Base-by-base conservation (phyloP, 208 protist genomes). In the Herpetomonas samuelpessoai region DNA sequence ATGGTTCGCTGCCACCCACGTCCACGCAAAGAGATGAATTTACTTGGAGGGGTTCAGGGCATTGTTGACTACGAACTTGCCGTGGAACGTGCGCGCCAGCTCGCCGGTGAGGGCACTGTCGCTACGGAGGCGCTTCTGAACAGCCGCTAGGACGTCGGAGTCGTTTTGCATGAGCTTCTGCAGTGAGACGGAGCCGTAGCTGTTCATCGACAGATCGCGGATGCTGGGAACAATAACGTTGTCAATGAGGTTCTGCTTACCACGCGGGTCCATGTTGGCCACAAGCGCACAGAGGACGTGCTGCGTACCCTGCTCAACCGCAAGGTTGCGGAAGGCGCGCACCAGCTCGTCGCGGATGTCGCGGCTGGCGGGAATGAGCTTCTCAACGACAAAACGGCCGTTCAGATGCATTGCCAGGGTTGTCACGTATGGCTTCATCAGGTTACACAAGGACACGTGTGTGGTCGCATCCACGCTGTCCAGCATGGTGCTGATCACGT, bases 11-110 rank as follows among this genome's bases (percentile, higher is more conserved):
- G n/a, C n/a, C n/a, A n/a, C n/a, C n/a, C n/a, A n/a, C n/a, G n/a
- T n/a, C n/a, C n/a, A n/a, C n/a, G n/a, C n/a, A n/a, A n/a, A n/a
- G n/a, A n/a, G n/a, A n/a, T n/a, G n/a, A n/a, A n/a, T n/a, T n/a
- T n/a, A n/a, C n/a, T n/a, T n/a, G n/a, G n/a, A n/a, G 35, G 35
- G 9, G 35, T 41, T 41, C 35, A 41, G 52, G 14, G 81, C 79
- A 57, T 91, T 91, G 50, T 88, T 81, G 30, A 94, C 88, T 19
- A 94, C 82, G 73, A 91, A 95, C 64, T 92, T 91, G 35, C 88
- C 84, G 65, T 81, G 90, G 64, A 92, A 94, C 64, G 87, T 89
- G 65, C 88, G 79, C 54, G 81, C 71, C 38, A 91, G 59, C 45
- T 89, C 83, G 51, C 76, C 83, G 39, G 81, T 79, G 22, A 90